Base-by-base conservation (phyloP, 2,329 filamentous ascomycete genomes). In the Chrysosporium keratinophilum region DNA sequence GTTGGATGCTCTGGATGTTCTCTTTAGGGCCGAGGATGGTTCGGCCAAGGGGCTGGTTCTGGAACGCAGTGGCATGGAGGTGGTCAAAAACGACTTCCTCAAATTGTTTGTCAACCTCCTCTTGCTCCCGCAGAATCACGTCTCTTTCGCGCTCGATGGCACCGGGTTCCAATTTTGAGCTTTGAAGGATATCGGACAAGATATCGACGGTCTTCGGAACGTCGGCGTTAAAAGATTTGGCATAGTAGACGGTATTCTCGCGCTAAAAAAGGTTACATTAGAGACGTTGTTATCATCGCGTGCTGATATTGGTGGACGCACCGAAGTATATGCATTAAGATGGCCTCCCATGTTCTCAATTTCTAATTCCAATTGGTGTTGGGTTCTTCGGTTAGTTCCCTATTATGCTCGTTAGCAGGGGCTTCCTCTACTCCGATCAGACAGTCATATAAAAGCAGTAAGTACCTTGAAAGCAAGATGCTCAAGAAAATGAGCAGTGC, bases 291-390 rank as follows among this genome's bases (percentile, higher is more conserved):
- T 42, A 20, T 40, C 10, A 35, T 15, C 5, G 9, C 19, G 15
- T 45, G 15, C 7, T 28, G 23, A 15, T 1, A 14, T 20, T 15
- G 6, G 17, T 7, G 28, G 56, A 54, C 64, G 85, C 68, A 96
- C 90, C 78, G 91, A 97, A 67, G 93, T 98, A 80, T 98, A 98
- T 72, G 93, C 93, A 76, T 98, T 98, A 66, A 98, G 81, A 78
- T 98, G 93, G 61, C 88, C 93, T 72, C 93, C 93, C 88, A 98
- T 96, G 78, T 98, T 98, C 81, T 98, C 93, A 69, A 98, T 97
- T 79, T 98, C 93, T 61, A 98, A 84, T 79, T 98, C 93, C 71
- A 98, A 80, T 78, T 98, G 93, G 72, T 94, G 87, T 76, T 98
- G 93, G 61, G 87, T 89, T 74, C 93, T 83, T 78, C 87, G 95